Evolutionary conservation across 345 rosid genomes (phyloP).

Genomic region (Anacardium occidentale): DNA sequence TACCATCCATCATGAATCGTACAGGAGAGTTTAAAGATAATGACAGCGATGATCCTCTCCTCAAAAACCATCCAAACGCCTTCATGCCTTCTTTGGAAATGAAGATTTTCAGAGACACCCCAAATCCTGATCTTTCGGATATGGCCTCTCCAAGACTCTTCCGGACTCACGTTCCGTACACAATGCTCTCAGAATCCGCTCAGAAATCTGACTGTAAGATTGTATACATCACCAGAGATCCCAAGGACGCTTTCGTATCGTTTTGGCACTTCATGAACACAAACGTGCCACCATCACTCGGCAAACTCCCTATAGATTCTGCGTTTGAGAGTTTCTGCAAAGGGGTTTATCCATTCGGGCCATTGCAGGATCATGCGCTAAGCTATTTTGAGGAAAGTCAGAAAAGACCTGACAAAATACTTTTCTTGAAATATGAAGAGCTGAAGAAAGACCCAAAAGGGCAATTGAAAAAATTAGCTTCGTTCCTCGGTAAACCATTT

Average conservation of each 20-base stretch:
- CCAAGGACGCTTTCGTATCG: conserved; percentile 9
- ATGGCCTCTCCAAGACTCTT: not conserved
- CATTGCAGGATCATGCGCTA: conserved; percentile 21
- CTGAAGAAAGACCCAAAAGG: not conserved
- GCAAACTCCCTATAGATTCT: not conserved
- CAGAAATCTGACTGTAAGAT: not conserved
- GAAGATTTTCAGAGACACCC: not conserved
- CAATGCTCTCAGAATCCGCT: not conserved
- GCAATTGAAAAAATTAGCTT: conserved; percentile 14
- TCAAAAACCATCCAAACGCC: conserved; percentile 7
- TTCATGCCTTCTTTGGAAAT: conserved; percentile 13
- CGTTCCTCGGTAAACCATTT: conserved; percentile 12
- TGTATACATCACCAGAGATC: not conserved
- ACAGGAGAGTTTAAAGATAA: not conserved
- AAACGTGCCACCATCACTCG: not conserved
- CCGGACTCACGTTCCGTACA: not conserved
- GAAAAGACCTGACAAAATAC: conserved; percentile 3
- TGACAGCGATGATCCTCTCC: not conserved
- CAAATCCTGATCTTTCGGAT: not conserved
- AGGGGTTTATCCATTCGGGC: conserved; percentile 15
- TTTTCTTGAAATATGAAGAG: conserved; percentile 13
- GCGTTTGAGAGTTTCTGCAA: conserved; percentile 1
- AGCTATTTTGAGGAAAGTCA: conserved; percentile 9
- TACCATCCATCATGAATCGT: conserved; percentile 8
- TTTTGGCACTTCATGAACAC: conserved; percentile 5